phyloP scores from a whole-genome alignment of 2,329 filamentous ascomycete species.

The Thelonectria rubi region DNA sequence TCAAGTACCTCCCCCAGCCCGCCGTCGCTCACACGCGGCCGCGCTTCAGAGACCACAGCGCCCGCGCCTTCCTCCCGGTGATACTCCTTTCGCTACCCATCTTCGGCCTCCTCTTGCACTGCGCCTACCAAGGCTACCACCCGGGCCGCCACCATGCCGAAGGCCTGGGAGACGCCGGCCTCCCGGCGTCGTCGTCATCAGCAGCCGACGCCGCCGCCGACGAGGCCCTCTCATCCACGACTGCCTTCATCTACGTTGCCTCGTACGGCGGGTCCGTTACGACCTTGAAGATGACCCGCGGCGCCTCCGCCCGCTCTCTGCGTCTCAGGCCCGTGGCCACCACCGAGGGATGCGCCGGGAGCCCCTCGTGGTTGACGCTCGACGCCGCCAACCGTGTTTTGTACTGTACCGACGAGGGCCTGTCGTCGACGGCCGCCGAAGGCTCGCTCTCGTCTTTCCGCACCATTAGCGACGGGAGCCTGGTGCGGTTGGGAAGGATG shows the following conservation, averaged over 20 bases:
- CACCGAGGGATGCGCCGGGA: constrained; percentile 59
- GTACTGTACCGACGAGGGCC: constrained; percentile 69
- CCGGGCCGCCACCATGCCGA: constrained; percentile 12
- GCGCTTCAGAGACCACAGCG: constrained; percentile 18
- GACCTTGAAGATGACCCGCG: constrained; percentile 54
- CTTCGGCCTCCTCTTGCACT: constrained; percentile 31
- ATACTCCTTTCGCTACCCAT: constrained; percentile 30
- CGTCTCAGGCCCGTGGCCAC: constrained; percentile 53
- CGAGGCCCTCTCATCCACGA: constrained; percentile 3
- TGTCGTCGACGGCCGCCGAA: constrained; percentile 49
- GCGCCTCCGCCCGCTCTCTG: constrained; percentile 28
- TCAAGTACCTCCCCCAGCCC: constrained; percentile 17
- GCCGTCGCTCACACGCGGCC: constrained; percentile 1
- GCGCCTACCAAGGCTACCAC: constrained; percentile 27
- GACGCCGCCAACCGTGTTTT: constrained; percentile 59
- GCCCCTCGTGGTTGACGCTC: constrained; percentile 69
- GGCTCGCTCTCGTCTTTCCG: constrained; percentile 58
- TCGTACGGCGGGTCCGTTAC: constrained; percentile 60
- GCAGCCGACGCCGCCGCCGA: background rate
- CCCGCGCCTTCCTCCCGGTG: constrained; percentile 15
- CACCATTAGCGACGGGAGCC: constrained; percentile 49
- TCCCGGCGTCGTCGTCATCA: constrained; percentile 1
- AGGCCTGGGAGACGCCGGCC: background rate
- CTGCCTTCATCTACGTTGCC: constrained; percentile 53
- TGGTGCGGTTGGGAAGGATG: constrained; percentile 50